These are phyloP conservation scores for Knufia fluminis DNA, from an alignment of 2,329 filamentous ascomycete genomes.

Conservation along the genomic window DNA sequence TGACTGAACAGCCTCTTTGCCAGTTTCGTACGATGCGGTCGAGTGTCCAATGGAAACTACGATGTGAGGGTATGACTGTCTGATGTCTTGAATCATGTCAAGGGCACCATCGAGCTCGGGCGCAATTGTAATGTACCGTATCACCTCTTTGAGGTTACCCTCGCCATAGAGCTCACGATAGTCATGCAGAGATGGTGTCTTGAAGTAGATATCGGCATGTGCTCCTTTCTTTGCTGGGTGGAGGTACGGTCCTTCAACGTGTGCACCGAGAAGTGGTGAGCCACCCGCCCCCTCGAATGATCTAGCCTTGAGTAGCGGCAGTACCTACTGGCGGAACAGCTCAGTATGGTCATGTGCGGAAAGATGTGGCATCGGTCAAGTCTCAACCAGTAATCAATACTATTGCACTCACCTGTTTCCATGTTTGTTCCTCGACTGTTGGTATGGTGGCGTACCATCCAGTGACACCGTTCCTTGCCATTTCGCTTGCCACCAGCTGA, in stretches of 20 bases:
- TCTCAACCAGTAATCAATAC: neutral
- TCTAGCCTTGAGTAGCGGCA: constrained; percentile 17
- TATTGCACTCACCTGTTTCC: constrained; percentile 15
- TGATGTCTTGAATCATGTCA: constrained; percentile 32
- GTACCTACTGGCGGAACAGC: constrained; percentile 8
- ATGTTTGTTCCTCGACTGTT: constrained; percentile 15
- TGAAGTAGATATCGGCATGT: constrained; percentile 40
- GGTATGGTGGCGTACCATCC: constrained; percentile 21
- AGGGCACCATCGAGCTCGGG: constrained; percentile 40
- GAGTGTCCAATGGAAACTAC: constrained; percentile 43
- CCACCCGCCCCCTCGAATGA: constrained; percentile 29
- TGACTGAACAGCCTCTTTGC: constrained; percentile 56
- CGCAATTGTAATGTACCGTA: constrained; percentile 46
- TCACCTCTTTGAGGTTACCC: constrained; percentile 29
- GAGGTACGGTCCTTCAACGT: constrained; percentile 49
- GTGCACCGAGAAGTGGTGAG: constrained; percentile 47
- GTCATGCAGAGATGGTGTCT: constrained; percentile 25
- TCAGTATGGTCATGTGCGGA: neutral
- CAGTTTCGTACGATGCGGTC: constrained; percentile 46
- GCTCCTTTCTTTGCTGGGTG: constrained; percentile 46
- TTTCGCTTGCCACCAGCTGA: constrained; percentile 12
- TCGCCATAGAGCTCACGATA: constrained; percentile 39
- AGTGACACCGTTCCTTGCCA: constrained; percentile 16
- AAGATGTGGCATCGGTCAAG: neutral
- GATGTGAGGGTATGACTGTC: constrained; percentile 33